phyloP scores from a whole-genome alignment of 106 monocot species.

The Dioscorea alata region DNA sequence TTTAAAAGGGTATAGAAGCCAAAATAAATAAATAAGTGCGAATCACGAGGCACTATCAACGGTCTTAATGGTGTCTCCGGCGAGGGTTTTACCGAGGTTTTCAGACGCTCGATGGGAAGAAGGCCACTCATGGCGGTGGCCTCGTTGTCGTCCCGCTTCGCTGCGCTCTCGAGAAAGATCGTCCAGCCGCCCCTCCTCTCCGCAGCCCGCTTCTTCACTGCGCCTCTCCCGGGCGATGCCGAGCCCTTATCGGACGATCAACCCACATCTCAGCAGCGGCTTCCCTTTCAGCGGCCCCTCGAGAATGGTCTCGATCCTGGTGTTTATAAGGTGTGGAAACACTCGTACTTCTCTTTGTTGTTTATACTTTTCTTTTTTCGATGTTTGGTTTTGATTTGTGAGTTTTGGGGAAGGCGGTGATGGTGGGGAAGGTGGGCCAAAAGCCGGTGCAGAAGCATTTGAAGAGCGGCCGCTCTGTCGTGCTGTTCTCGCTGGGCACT shows the following conservation, averaged over 20 bases:
- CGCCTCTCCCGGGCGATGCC: neutral
- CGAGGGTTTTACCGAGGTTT: neutral
- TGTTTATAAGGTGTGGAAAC: conserved; percentile 50
- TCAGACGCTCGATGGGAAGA: neutral
- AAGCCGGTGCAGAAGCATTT: conserved; percentile 75
- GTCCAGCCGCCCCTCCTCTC: neutral
- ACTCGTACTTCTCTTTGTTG: neutral
- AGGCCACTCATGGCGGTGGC: neutral
- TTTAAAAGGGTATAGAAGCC: neutral
- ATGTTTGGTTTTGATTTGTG: neutral
- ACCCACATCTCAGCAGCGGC: conserved; percentile 4
- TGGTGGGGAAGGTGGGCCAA: conserved; percentile 93
- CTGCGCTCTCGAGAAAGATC: neutral
- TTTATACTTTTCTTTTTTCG: neutral
- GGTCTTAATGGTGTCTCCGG: neutral
- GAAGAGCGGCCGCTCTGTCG: conserved; percentile 55
- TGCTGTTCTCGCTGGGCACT: conserved; percentile 78
- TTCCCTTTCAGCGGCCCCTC: conserved; percentile 47
- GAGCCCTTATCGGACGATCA: neutral
- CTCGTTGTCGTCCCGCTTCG: neutral
- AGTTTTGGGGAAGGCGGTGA: conserved; percentile 47
- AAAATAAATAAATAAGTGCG: neutral
- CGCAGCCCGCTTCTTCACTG: neutral
- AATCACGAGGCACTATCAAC: neutral
- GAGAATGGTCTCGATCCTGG: conserved; percentile 93